Conservation (phyloP, 108 stramenopile genomes). For the Fistulifera solaris region DNA sequence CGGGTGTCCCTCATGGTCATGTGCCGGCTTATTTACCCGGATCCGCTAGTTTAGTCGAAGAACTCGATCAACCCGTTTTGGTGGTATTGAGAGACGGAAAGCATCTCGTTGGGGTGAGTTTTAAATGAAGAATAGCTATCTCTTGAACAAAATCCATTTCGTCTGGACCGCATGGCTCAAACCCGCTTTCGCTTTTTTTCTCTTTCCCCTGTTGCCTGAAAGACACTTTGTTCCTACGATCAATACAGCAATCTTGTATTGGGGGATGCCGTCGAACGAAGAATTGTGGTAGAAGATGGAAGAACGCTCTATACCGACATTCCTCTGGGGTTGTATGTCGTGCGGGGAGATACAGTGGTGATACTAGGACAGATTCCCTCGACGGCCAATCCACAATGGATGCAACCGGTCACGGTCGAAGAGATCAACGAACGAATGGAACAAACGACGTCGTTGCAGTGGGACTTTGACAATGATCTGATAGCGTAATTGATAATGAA, state of each 20-base stretch:
- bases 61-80: conserved; percentile 80
- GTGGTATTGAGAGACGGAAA: conserved; percentile 90
- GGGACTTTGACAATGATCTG: conserved; percentile 86
- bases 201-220: not conserved
- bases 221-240: conserved; percentile 59
- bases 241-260: conserved; percentile 92
- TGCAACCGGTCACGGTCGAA: not conserved
- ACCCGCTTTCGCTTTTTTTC: not conserved
- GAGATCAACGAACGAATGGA: conserved; percentile 1
- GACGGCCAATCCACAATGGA: conserved; percentile 15
- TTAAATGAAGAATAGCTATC: not conserved
- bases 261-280: conserved; percentile 86
- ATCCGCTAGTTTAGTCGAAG: conserved; percentile 86
- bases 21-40: conserved; percentile 90
- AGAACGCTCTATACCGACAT: conserved; percentile 66
- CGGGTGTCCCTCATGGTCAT: conserved; percentile 65
- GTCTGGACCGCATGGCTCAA: not conserved
- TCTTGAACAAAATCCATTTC: not conserved
- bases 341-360: conserved; percentile 87
- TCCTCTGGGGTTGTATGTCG: conserved; percentile 76
- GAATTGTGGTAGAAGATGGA: conserved; percentile 30
- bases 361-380: conserved; percentile 71
- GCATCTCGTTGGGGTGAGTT: conserved; percentile 81
- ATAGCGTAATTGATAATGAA: conserved; percentile 46
- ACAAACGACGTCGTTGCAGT: conserved; percentile 41